phyloP scores from a whole-genome alignment of 768 basidiomycete genomes.

The Paxillus rubicundulus region DNA sequence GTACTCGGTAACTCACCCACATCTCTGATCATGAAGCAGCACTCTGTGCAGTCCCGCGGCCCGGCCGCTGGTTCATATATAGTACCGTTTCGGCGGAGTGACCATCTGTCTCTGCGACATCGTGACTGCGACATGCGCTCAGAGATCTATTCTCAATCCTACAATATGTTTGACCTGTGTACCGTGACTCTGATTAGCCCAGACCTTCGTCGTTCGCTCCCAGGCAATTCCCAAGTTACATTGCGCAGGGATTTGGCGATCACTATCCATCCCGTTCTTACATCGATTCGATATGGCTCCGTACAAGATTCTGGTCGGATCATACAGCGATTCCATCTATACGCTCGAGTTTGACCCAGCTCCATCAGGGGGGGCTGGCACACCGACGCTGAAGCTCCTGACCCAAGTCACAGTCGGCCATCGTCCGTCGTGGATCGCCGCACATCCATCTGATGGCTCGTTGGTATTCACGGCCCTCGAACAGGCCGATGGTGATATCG shows the following conservation, averaged over 20 bases:
- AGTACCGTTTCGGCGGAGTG: not conserved
- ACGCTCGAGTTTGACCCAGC: constrained; percentile 64
- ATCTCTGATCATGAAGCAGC: no score
- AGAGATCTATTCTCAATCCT: not conserved
- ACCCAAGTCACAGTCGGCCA: constrained; percentile 51
- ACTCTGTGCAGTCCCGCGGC: no score
- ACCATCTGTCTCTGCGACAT: not conserved
- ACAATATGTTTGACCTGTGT: not conserved
- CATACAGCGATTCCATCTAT: constrained; percentile 62
- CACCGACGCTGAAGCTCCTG: constrained; percentile 48
- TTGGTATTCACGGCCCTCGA: constrained; percentile 68
- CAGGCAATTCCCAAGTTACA: not conserved
- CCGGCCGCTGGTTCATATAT: no score
- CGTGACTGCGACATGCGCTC: not conserved
- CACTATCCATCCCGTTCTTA: not conserved
- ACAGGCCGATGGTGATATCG: constrained; percentile 60
- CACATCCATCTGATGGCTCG: constrained; percentile 52
- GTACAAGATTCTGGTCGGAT: constrained; percentile 53
- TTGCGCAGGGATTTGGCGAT: not conserved
- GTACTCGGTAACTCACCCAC: no score
- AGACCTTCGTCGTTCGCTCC: not conserved
- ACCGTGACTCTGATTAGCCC: no score
- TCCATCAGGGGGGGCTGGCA: constrained; percentile 43
- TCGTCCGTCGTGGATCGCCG: constrained; percentile 76
- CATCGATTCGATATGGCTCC: constrained; percentile 13